Evolutionary conservation across 805 yeast genomes (phyloP).

Genomic region (Kazachstania martiniae): DNA sequence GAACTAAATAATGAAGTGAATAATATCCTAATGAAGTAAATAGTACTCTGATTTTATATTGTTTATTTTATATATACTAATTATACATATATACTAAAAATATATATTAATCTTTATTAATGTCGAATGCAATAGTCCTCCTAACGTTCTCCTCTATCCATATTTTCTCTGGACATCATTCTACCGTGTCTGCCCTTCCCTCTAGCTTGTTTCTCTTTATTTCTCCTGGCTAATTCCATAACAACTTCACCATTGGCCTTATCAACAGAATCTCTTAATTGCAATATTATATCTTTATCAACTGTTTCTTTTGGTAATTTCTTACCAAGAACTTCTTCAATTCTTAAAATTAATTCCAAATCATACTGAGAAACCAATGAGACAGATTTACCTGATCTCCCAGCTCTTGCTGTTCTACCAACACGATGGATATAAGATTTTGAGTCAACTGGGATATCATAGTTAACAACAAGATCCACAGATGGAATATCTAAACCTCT

Average conservation of each 20-base stretch:
- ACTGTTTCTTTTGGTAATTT: conserved; percentile 77
- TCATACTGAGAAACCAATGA: conserved; percentile 92
- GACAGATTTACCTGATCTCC: conserved; percentile 77
- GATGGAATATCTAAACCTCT: conserved; percentile 80
- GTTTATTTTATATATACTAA: no score
- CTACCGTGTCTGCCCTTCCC: conserved; percentile 31
- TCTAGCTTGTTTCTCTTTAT: conserved; percentile 40
- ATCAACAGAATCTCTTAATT: conserved; percentile 79
- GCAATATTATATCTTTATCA: conserved; percentile 63
- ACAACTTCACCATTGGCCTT: conserved; percentile 88
- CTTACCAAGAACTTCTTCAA: conserved; percentile 77
- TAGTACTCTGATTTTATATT: no score
- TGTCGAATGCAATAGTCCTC: no score
- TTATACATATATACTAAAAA: no score
- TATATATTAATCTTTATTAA: no score
- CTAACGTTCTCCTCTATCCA: conserved; percentile 36
- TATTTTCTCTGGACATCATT: conserved; percentile 33
- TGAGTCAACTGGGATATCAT: conserved; percentile 75
- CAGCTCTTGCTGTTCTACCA: conserved; percentile 94
- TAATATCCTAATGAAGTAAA: no score
- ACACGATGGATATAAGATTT: conserved; percentile 81
- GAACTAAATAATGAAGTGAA: no score
- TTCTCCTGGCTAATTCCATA: conserved; percentile 55
- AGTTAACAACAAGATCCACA: conserved; percentile 67
- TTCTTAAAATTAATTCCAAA: conserved; percentile 74